phyloP scores from a whole-genome alignment of 495 filamentous ascomycete genomes.

The Aspergillus leporis region DNA sequence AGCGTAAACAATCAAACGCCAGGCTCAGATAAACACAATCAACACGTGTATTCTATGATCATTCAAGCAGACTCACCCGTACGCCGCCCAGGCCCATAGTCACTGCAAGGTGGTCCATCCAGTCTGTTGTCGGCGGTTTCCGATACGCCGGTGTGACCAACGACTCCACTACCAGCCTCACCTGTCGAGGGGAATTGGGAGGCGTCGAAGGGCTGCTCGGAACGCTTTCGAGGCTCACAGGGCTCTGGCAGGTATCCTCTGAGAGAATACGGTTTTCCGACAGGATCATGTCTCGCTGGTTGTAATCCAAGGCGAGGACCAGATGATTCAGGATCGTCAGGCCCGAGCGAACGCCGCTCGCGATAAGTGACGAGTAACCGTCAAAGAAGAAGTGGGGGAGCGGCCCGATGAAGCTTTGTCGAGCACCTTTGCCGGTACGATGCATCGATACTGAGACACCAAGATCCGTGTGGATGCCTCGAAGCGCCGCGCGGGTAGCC shows the following conservation, averaged over 20 bases:
- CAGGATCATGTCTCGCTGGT: conserved; percentile 21
- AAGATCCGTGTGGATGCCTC: conserved; percentile 30
- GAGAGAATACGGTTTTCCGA: conserved; percentile 20
- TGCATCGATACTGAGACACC: conserved; percentile 27
- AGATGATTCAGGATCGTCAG: conserved; percentile 29
- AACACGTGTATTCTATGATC: neutral
- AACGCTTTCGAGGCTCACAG: neutral
- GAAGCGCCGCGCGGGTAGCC: conserved; percentile 26
- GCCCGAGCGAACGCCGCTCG: conserved; percentile 28
- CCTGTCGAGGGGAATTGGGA: conserved; percentile 19
- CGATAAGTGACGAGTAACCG: conserved; percentile 24
- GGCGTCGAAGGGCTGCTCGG: conserved; percentile 11
- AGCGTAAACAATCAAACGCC: neutral
- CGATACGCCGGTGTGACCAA: conserved; percentile 23
- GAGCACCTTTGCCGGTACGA: conserved; percentile 22
- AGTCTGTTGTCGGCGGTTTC: conserved; percentile 26
- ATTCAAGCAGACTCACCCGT: conserved; percentile 19
- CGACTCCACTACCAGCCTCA: conserved; percentile 22
- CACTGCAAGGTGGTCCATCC: conserved; percentile 32
- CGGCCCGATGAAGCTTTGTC: conserved; percentile 28
- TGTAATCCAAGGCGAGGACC: conserved; percentile 27
- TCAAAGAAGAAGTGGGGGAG: conserved; percentile 31
- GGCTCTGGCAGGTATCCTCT: neutral
- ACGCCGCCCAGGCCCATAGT: conserved; percentile 33
- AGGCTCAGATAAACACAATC: neutral